A percentile compares a stretch with the other conserved stretches of the same genome.
Evolutionary conservation across 2,329 filamentous ascomycete species (phyloP).

Genomic region (Epichloe baconii): DNA sequence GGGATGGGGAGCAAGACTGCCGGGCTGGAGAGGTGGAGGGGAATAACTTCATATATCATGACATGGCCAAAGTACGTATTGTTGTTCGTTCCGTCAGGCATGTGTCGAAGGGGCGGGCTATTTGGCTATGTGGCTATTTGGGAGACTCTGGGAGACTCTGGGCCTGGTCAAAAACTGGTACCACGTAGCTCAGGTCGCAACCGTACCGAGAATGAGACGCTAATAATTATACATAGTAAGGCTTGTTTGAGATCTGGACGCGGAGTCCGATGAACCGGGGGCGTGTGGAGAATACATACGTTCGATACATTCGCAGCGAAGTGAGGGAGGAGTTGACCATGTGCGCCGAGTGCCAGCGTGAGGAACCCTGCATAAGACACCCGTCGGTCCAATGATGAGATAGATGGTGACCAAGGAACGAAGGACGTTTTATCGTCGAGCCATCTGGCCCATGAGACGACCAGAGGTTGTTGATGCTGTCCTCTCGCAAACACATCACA

Average conservation of each 20-base stretch:
- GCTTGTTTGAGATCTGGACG: neutral
- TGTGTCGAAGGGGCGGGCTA: neutral
- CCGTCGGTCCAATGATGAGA: too few relatives aligned
- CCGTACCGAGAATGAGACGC: neutral
- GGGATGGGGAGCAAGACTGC: neutral
- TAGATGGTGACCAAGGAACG: too few relatives aligned
- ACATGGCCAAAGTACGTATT: neutral
- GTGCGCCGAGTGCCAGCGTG: neutral
- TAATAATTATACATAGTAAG: neutral
- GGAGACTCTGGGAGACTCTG: too few relatives aligned
- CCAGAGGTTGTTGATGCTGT: too few relatives aligned
- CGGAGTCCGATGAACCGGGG: neutral
- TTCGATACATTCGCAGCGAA: neutral
- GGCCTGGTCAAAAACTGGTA: neutral
- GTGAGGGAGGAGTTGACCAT: neutral
- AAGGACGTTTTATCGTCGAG: too few relatives aligned
- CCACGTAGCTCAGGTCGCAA: neutral
- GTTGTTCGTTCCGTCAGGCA: neutral
- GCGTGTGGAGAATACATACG: neutral
- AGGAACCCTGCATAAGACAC: neutral
- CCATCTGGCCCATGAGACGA: too few relatives aligned
- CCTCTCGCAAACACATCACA: too few relatives aligned
- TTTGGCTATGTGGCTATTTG: neutral
- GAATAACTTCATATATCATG: constrained; percentile 2
- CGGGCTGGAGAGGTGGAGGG: neutral